Evolutionary conservation across 345 rosid genomes (phyloP), one percentile per base, ranked within the genome.

Genomic region (Anacardium occidentale): DNA sequence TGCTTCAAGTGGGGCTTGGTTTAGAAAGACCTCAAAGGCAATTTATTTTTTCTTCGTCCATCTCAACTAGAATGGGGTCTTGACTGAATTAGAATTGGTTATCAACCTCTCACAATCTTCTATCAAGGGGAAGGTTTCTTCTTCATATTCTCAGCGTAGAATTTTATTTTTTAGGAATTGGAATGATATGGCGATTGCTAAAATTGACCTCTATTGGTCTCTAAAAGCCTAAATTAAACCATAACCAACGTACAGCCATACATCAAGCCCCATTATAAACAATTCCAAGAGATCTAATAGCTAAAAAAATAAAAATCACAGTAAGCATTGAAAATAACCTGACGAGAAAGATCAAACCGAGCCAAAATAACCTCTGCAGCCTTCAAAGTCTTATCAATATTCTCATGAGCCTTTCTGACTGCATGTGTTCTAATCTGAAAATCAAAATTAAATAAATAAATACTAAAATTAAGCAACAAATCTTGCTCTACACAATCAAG

Each of bases 371-470:
- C 86, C 81, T 95, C 97, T 14, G 99, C 98, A 69, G 96, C 70
- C 76, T 95, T 95, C 68, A 92, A 82, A 78, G 99, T 88, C 83
- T 73, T 87, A 81, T 95, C 99, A 44, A 95, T 95, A 77, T 95
- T 95, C 90, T 92, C 99, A 57, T 92, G 97, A 81, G 97, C 99
- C 84, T 91, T 92, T 79, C 98, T 85, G 77, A 95, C 91, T 18
- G 99, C 83, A 78, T 92, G 94, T 32, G 99, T 95, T 70, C 98
- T 87, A 74, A 92, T 85, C 99, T 95, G 88, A 57, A 81, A 79
- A 65, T 44, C 63, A 47, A 63, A n/a, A 10, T 54, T 64, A 5
- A 32, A 68, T 45, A 74, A 76, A 13, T 22, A 45, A 73, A 73
- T 4, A 72, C 71, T 74, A 79, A 61, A 54, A 72, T 17, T 57